Evolutionary conservation across 805 yeast species (phyloP).

Genomic region (Ogataea nonfermentans): DNA sequence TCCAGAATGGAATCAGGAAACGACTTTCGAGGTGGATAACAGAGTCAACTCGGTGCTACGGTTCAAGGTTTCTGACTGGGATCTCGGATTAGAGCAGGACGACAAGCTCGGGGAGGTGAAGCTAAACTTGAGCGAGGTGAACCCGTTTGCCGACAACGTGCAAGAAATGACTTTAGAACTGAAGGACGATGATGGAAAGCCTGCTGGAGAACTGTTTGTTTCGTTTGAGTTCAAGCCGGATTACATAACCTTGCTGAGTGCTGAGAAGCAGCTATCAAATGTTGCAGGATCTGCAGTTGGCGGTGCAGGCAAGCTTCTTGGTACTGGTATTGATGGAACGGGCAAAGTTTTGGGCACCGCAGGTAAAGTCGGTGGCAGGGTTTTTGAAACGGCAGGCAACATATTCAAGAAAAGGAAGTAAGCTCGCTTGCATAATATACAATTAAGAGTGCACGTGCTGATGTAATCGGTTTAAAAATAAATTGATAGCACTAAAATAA

Average conservation of each 20-base stretch:
- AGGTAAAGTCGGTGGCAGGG: constrained; percentile 47
- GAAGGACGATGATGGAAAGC: constrained; percentile 47
- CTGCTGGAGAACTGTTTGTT: constrained; percentile 65
- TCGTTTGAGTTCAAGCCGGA: constrained; percentile 66
- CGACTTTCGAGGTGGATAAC: constrained; percentile 54
- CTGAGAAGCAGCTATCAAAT: constrained; percentile 42
- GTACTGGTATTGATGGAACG: constrained; percentile 41
- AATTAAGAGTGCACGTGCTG: not conserved
- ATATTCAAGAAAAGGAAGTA: constrained; percentile 30
- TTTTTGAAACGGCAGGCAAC: constrained; percentile 45
- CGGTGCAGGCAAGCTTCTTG: constrained; percentile 46
- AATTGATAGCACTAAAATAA: not conserved
- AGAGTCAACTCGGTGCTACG: constrained; percentile 58
- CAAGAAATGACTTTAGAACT: constrained; percentile 50
- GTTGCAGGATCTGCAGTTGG: constrained; percentile 40
- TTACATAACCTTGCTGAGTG: constrained; percentile 45
- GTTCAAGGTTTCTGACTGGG: constrained; percentile 82
- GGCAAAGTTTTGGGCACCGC: constrained; percentile 46
- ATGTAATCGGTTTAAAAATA: not conserved
- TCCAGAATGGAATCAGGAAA: constrained; percentile 85
- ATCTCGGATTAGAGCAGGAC: constrained; percentile 82
- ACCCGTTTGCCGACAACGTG: constrained; percentile 48
- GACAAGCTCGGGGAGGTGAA: constrained; percentile 72
- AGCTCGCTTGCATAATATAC: not conserved
- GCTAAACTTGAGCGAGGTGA: constrained; percentile 57